Base-by-base conservation (phyloP, 2,329 filamentous ascomycete species). In the Pseudocercospora pini-densiflorae region DNA sequence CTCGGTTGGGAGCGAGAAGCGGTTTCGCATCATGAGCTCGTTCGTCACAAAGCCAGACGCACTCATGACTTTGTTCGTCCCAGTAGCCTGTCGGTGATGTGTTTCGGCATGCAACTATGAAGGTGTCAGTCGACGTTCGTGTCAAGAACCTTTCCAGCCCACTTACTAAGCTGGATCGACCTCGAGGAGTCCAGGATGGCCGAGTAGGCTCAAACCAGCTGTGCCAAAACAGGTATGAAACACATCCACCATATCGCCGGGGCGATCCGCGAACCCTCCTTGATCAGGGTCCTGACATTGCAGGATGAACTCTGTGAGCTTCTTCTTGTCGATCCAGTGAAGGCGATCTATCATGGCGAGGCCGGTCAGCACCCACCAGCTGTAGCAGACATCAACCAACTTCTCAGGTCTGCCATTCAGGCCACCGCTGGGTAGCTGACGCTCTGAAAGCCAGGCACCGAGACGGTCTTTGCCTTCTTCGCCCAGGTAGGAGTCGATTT, bases 361-460 rank as follows among this genome's bases (percentile, higher is more conserved):
- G 77, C 94, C 97, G 76, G 92, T 94, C 76, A 94, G 83, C 53
- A 98, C 95, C 95, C 95, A 99, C 95, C 95, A 99, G 78, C 93
- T 97, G 81, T 99, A 99, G 82, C 95, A 99, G 14, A 97, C 94
- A 78, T 99, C 95, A 77, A 97, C 94, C 69, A 92, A 82, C 83
- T 99, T 99, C 81, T 98, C 95, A 0, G 95, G 95, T 58, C 95
- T 87, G 2, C 95, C 95, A 77, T 99, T 99, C 59, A 99, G 82
- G 0, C 95, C 95, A 31, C 95, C 95, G 57, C 90, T 90, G 9
- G 92, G 87, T 29, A 97, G 84, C 78, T 99, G 95, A 69, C 95
- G 87, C 80, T 99, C 95, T 79, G 93, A 97, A 62, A 99, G 84
- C 95, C 95, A 99, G 58, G 89, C 88, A 19, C 90, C 94, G 4